phyloP scores from a whole-genome alignment of 2,329 filamentous ascomycete genomes.

The Intubia oerlemansii region DNA sequence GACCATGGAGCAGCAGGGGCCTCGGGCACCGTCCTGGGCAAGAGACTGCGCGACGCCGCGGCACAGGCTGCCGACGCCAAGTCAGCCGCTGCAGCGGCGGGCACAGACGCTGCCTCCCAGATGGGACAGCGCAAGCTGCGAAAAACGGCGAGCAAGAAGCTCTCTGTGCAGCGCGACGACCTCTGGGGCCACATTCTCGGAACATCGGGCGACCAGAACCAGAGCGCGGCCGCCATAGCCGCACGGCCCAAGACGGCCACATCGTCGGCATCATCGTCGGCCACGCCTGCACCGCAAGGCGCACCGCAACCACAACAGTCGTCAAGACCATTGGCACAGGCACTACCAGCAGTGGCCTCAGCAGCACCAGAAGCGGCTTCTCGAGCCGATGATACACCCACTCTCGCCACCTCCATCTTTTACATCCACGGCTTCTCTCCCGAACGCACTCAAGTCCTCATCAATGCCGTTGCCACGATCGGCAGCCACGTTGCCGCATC shows the following conservation, averaged over 20 bases:
- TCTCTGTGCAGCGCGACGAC: slow-evolving; percentile 57
- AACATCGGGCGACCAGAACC: too few relatives aligned
- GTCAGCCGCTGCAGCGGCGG: slow-evolving; percentile 17
- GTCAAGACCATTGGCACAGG: too few relatives aligned
- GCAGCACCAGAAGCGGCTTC: too few relatives aligned
- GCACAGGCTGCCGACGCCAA: slow-evolving; percentile 15
- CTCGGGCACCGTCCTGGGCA: slow-evolving; percentile 31
- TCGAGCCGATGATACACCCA: too few relatives aligned
- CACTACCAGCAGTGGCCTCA: too few relatives aligned
- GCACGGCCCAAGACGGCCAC: too few relatives aligned
- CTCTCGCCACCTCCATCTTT: slow-evolving; percentile 21
- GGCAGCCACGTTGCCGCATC: slow-evolving; percentile 22
- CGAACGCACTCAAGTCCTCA: slow-evolving; percentile 25
- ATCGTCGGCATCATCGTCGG: too few relatives aligned
- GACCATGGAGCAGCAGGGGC: too few relatives aligned
- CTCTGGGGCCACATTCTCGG: slow-evolving; percentile 85
- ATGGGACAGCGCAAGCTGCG: slow-evolving; percentile 57
- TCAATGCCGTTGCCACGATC: slow-evolving; percentile 24
- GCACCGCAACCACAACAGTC: too few relatives aligned
- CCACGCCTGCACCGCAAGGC: too few relatives aligned
- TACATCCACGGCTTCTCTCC: slow-evolving; percentile 36
- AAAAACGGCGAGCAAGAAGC: slow-evolving; percentile 66
- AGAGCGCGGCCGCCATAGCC: not conserved
- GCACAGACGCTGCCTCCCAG: slow-evolving; percentile 22
- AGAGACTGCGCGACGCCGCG: slow-evolving; percentile 31